Evolutionary conservation across 2,329 filamentous ascomycete species (phyloP).

Genomic region (Fusarium abutilonis): DNA sequence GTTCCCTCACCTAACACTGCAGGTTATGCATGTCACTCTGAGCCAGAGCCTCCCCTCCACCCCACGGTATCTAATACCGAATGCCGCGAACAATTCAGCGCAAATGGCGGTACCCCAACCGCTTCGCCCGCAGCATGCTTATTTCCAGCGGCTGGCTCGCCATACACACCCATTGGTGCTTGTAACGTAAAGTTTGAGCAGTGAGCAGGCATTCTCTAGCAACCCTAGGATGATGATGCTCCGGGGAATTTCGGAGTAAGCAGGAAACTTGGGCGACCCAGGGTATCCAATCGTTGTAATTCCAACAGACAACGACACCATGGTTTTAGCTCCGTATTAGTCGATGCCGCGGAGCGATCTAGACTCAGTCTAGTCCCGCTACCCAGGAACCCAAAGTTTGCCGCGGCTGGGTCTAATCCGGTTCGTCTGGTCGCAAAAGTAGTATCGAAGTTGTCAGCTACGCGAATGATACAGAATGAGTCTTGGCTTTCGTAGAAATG

Average conservation of each 20-base stretch:
- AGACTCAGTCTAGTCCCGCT: constrained; percentile 23
- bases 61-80: background rate
- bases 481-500: constrained; percentile 4
- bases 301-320: constrained; percentile 1
- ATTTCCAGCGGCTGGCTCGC: constrained; percentile 1
- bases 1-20: constrained; percentile 3
- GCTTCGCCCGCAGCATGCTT: background rate
- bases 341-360: constrained; percentile 34
- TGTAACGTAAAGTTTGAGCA: background rate
- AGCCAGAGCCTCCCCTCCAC: constrained; percentile 8
- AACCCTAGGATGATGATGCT: constrained; percentile 4
- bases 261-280: constrained; percentile 5
- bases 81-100: background rate
- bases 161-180: background rate
- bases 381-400: constrained; percentile 11
- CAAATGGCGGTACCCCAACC: constrained; percentile 11
- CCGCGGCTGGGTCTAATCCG: constrained; percentile 16
- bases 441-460: background rate
- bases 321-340: constrained; percentile 27
- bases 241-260: background rate
- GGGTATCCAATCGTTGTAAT: background rate
- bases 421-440: background rate
- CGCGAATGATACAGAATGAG: constrained; percentile 5
- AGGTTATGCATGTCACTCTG: constrained; percentile 35
- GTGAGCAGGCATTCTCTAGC: background rate